These are phyloP conservation scores for Podaxis sp. DNA, from an alignment of 768 basidiomycete genomes.

Conservation along the genomic window DNA sequence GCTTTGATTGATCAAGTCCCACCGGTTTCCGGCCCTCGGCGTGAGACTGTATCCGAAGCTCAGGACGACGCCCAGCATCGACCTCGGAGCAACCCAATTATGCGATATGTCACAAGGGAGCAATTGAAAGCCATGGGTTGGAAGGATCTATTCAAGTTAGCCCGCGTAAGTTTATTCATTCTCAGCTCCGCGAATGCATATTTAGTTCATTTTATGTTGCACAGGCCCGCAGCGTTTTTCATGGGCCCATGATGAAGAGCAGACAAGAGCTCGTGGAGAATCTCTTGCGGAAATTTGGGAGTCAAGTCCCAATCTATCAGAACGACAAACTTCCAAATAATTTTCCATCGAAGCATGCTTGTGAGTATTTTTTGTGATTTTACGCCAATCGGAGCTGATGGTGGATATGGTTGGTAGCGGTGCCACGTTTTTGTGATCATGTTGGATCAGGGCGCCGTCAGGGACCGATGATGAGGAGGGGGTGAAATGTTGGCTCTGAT, in stretches of 20 bases:
- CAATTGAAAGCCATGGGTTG: neutral
- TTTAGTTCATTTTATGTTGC: too few species aligned
- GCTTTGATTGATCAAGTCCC: neutral
- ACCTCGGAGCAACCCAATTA: neutral
- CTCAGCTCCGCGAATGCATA: neutral
- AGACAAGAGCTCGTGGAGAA: neutral
- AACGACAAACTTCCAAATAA: neutral
- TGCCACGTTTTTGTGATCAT: neutral
- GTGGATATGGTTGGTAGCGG: neutral
- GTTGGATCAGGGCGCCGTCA: neutral
- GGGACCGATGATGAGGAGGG: neutral
- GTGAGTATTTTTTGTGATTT: neutral
- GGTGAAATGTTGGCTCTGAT: neutral
- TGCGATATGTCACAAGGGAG: neutral
- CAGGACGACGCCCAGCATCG: neutral
- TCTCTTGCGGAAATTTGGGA: neutral
- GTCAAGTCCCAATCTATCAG: neutral
- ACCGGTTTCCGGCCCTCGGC: neutral
- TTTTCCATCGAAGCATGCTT: neutral
- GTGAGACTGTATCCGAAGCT: neutral
- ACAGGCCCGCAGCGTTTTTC: neutral
- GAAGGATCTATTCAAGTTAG: constrained; percentile 4
- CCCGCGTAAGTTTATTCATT: neutral
- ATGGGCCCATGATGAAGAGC: neutral
- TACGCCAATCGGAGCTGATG: neutral